Conservation (phyloP, 2,329 filamentous ascomycete genomes). For the Juglanconis sp. region DNA sequence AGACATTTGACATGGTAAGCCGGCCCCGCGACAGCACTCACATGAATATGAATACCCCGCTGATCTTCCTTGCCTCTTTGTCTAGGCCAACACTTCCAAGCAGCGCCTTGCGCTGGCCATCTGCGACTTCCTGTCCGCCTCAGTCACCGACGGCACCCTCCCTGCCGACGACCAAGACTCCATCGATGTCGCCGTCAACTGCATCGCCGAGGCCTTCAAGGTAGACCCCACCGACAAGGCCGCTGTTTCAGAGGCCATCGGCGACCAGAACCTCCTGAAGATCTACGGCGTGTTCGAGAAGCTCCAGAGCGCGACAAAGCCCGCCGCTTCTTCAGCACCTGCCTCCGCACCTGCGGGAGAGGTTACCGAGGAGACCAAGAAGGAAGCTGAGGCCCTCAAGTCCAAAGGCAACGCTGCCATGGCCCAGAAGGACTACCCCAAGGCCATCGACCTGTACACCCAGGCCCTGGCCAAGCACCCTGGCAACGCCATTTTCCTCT, state of each 20-base stretch:
- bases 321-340: slow-evolving; percentile 36
- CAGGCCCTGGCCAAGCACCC: slow-evolving; percentile 79
- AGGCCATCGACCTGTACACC: slow-evolving; percentile 83
- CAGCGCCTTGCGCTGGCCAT: slow-evolving; percentile 96
- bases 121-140: slow-evolving; percentile 87
- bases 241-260: slow-evolving; percentile 73
- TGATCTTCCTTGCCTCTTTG: neutral
- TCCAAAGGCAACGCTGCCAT: slow-evolving; percentile 90
- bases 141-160: slow-evolving; percentile 83
- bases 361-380: slow-evolving; percentile 58
- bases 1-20: slow-evolving; percentile 9
- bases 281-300: slow-evolving; percentile 98
- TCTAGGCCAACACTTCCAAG: slow-evolving; percentile 49
- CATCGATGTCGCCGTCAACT: slow-evolving; percentile 90
- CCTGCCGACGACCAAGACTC: slow-evolving; percentile 85
- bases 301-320: slow-evolving; percentile 59
- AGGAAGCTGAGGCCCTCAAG: slow-evolving; percentile 85
- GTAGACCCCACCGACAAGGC: slow-evolving; percentile 77
- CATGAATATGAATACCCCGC: neutral
- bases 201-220: slow-evolving; percentile 93
- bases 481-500: slow-evolving; percentile 91
- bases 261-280: slow-evolving; percentile 79
- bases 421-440: slow-evolving; percentile 84
- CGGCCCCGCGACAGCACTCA: neutral
- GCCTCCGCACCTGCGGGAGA: slow-evolving; percentile 36